These are phyloP conservation scores for Gossypium thurberi DNA, from an alignment of 345 rosid genomes.

Conservation along the genomic window DNA sequence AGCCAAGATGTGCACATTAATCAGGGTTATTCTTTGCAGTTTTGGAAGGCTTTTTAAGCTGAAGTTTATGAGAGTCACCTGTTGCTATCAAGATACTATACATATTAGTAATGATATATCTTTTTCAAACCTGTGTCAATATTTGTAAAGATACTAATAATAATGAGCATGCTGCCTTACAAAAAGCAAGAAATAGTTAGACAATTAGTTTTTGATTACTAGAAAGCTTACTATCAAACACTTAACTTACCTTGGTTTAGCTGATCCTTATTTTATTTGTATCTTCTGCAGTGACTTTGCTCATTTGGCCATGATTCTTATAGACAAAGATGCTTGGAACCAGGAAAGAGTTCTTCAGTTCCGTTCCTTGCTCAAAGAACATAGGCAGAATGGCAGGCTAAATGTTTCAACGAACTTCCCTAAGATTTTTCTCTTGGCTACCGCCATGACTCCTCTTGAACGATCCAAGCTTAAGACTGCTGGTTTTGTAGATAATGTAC, in stretches of 20 bases:
- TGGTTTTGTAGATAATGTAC: slow-evolving; percentile 48
- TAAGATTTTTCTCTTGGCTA: slow-evolving; percentile 52
- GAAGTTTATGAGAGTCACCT: background rate
- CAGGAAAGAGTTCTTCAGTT: slow-evolving; percentile 34
- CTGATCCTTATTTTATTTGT: background rate
- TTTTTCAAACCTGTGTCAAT: background rate
- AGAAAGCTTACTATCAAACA: background rate
- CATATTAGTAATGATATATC: background rate
- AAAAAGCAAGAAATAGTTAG: background rate
- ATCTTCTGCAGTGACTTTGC: slow-evolving; percentile 33
- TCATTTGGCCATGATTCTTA: slow-evolving; percentile 46
- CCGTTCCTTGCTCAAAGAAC: slow-evolving; percentile 26
- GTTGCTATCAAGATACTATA: background rate
- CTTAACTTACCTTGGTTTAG: background rate
- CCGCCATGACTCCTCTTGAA: slow-evolving; percentile 36
- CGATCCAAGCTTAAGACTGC: slow-evolving; percentile 42
- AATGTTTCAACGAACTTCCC: slow-evolving; percentile 26
- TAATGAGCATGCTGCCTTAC: background rate
- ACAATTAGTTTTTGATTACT: background rate
- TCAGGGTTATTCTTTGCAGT: background rate
- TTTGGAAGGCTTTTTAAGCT: background rate
- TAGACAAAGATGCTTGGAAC: slow-evolving; percentile 74
- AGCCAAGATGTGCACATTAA: too few species aligned
- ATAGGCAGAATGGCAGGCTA: slow-evolving; percentile 18
- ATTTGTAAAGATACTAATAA: background rate